Evolutionary conservation across 2,329 filamentous ascomycete species (phyloP), one percentile per base, ranked within the genome.

Genomic region (Ophiognomonia clavigignenti-juglandacearum): DNA sequence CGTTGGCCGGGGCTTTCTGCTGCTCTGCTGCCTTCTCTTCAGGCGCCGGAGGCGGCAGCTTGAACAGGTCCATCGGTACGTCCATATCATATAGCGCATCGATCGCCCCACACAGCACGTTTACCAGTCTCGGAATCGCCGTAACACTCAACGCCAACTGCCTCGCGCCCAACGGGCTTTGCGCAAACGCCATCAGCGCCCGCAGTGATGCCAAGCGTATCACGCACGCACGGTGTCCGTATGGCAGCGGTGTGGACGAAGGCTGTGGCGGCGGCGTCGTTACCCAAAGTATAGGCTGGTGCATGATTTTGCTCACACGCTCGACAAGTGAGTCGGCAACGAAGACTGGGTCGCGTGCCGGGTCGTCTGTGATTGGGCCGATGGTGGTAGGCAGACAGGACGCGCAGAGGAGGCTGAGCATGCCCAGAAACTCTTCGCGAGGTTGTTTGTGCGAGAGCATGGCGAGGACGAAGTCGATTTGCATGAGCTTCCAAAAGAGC

Each of bases 121-220:
- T 78, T 22, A 95, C 83, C 0, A 96, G 69, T 3, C 88, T 80
- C 1, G 87, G 88, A 14, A 95, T 79, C 11, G 82, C 82, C 34
- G 77, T 78, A 3, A 77, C 75, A 61, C 93, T 86, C 5, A 70
- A 68, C 0, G 85, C 85, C 8, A 96, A 74, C 38, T 86, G 78
- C 20, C 72, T 61, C 2, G 78, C 75, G 8, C 85, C 85, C 57
- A 86, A 80, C 0, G 74, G 66, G n/a, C 78, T 78, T 6, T 72
- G 68, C 2, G 80, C 77, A 60, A 90, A 83, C 2, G 75, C 70
- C n/a, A 74, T 69, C 13, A 85, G 65, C 2, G 80, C 74, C 38
- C 72, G 70, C 34, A 85, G 58, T 9, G 75, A 61, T 54, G 74
- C 61, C 63, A 73, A 56, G 48, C 70, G 66, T 52, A 75, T 64